A percentile compares a stretch with the other conserved stretches of the same genome.
Conservation (phyloP, 2,329 filamentous ascomycete genomes). For the Phaeoacremonium minimum region DNA sequence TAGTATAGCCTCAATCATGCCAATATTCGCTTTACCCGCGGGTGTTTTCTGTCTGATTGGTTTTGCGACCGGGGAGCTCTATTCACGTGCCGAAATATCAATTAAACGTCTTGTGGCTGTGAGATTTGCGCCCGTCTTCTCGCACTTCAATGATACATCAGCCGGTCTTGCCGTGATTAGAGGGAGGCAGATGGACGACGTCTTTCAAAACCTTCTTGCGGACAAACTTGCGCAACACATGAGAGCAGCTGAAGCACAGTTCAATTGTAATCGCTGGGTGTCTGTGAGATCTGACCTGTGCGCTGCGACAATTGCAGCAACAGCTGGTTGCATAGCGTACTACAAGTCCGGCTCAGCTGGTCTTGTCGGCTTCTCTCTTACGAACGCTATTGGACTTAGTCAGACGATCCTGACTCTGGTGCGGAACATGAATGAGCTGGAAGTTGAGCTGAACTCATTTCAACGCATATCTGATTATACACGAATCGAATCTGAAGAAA, state of each 20-base stretch:
- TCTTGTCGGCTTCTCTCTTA: constrained; percentile 60
- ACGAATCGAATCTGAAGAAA: constrained; percentile 65
- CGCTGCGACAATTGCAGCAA: constrained; percentile 83
- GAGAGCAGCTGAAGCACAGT: constrained; percentile 22
- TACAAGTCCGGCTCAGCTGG: constrained; percentile 85
- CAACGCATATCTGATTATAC: constrained; percentile 92
- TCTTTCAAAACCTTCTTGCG: constrained; percentile 21
- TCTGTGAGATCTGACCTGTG: constrained; percentile 82
- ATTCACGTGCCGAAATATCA: constrained; percentile 20
- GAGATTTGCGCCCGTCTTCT: constrained; percentile 23
- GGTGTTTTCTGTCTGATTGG: constrained; percentile 72
- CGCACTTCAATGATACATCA: constrained; percentile 22
- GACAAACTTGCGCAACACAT: constrained; percentile 21
- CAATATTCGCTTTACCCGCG: constrained; percentile 74
- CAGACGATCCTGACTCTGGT: constrained; percentile 92
- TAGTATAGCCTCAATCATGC: constrained; percentile 79
- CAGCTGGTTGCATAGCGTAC: constrained; percentile 73
- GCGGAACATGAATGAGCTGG: constrained; percentile 83
- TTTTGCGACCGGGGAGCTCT: constrained; percentile 73
- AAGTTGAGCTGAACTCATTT: constrained; percentile 80
- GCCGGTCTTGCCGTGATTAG: constrained; percentile 23
- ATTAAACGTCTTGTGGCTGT: constrained; percentile 21
- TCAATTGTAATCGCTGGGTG: constrained; percentile 83
- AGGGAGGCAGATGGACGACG: constrained; percentile 15
- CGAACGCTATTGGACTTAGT: constrained; percentile 87